A percentile compares a stretch with the other conserved stretches of the same genome.
These are phyloP conservation scores for Penicillium sp. DNA, from an alignment of 2,329 filamentous ascomycete species.

Conservation along the genomic window DNA sequence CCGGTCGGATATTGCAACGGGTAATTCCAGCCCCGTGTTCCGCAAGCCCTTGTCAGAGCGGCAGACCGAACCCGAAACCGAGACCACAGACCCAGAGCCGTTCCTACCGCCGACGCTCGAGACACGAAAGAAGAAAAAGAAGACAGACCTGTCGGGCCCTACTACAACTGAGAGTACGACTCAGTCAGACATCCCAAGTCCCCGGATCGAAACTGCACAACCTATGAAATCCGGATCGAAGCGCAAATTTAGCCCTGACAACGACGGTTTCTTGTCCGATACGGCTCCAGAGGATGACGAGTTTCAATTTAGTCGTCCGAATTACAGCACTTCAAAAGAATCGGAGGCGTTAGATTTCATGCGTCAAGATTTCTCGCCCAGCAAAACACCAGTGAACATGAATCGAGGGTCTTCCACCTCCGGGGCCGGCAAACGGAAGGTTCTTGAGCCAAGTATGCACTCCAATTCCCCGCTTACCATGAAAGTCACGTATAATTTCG, in stretches of 20 bases:
- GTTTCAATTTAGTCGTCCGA: constrained; percentile 35
- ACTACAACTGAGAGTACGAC: background rate
- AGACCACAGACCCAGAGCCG: constrained; percentile 15
- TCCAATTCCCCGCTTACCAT: background rate
- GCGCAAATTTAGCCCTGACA: constrained; percentile 56
- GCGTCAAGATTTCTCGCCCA: constrained; percentile 11
- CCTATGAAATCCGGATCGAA: constrained; percentile 52
- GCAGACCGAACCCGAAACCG: constrained; percentile 10
- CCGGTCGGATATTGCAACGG: constrained; percentile 31
- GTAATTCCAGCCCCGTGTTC: constrained; percentile 19
- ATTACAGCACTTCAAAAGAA: constrained; percentile 17
- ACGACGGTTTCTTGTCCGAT: constrained; percentile 39
- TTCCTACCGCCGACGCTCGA: constrained; percentile 32
- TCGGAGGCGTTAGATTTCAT: constrained; percentile 7
- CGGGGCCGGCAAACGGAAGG: constrained; percentile 30
- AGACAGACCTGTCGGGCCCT: background rate
- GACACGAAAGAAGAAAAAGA: constrained; percentile 31
- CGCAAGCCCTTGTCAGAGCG: constrained; percentile 2
- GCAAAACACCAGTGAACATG: constrained; percentile 15
- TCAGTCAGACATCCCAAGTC: background rate
- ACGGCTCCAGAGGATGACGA: constrained; percentile 27
- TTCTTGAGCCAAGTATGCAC: constrained; percentile 44
- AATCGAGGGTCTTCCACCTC: constrained; percentile 15
- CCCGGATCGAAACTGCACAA: constrained; percentile 7
- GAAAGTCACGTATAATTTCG: background rate